Evolutionary conservation across 169 alveolate species (phyloP).

Genomic region (Babesia ovata): DNA sequence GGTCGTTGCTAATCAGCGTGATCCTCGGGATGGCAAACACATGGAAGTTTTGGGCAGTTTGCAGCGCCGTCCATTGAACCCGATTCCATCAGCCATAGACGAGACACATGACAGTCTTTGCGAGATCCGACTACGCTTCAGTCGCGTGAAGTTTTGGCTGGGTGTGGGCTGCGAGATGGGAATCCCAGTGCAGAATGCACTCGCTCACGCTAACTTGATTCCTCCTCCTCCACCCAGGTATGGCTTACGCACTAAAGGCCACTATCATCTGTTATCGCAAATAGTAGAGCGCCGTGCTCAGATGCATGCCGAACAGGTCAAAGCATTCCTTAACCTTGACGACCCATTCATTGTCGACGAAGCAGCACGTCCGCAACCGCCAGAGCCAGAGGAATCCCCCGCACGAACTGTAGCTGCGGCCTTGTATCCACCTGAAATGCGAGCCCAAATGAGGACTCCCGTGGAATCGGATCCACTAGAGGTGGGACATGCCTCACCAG

Average conservation of each 20-base stretch:
- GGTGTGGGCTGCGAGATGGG: conserved; percentile 83
- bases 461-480: conserved; percentile 49
- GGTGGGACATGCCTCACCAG: conserved; percentile 41
- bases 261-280: conserved; percentile 58
- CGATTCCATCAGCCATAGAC: conserved; percentile 72
- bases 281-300: conserved; percentile 52
- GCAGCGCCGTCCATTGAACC: conserved; percentile 70
- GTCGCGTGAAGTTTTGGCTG: conserved; percentile 85
- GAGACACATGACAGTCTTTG: conserved; percentile 75
- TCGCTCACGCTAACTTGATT: conserved; percentile 70
- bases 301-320: conserved; percentile 53
- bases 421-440: conserved; percentile 58
- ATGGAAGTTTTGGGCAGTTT: conserved; percentile 84
- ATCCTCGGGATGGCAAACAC: conserved; percentile 87
- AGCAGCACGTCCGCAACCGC: conserved; percentile 39
- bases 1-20: conserved; percentile 87
- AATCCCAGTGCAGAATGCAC: conserved; percentile 59
- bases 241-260: conserved; percentile 76
- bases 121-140: conserved; percentile 84
- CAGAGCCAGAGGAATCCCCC: conserved; percentile 63
- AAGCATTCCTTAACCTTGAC: conserved; percentile 48
- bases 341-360: conserved; percentile 25
- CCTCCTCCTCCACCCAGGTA: conserved; percentile 80
- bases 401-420: conserved; percentile 51
- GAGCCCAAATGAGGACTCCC: conserved; percentile 46